Base-by-base conservation (phyloP, 805 yeast genomes). In the Henningerozyma blattae region DNA sequence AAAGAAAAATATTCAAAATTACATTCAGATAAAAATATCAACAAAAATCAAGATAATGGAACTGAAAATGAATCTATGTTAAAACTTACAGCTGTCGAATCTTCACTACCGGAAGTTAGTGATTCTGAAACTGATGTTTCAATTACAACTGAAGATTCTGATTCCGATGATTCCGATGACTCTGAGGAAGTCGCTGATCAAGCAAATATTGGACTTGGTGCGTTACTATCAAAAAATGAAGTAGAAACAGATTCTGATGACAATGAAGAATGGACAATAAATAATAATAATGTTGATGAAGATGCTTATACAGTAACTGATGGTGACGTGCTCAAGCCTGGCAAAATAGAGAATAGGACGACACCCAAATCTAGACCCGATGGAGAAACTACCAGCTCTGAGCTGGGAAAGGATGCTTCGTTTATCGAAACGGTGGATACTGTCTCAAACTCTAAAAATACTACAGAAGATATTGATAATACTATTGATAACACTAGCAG, bases 1-100 rank as follows among this genome's bases (percentile, higher is more conserved):
- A 47, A 52, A 22, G 46, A 58, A 35, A 68, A 68, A 38, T 70
- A 70, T 41, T 59, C 65, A 5, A 42, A 53, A 20, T 30, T 50
- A 20, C 15, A 37, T 17, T 13, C 10, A 4, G 17, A 36, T 5
- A 40, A 36, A 18, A 35, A 32, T 22, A 24, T 18, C 10, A 33
- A 35, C 2, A 19, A 12, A 12, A 10, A 16, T 9, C 7, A 14
- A 22, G 16, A 18, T 12, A 13, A 24, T 16, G 18, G 27, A 18
- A 32, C 28, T 22, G 30, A 25, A 2, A 33, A 32, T 28, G 30
- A 20, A 12, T 16, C 25, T 15, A 5, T 22, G n/a, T n/a, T n/a
- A n/a, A n/a, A n/a, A n/a, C n/a, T n/a, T n/a, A n/a, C n/a, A 17
- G n/a, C n/a, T n/a, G n/a, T n/a, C n/a, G n/a, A n/a, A 19, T 28